Evolutionary conservation across 441 rosid species (phyloP), one percentile per base, ranked within the genome.

Genomic region (Arabidopsis lyrata): DNA sequence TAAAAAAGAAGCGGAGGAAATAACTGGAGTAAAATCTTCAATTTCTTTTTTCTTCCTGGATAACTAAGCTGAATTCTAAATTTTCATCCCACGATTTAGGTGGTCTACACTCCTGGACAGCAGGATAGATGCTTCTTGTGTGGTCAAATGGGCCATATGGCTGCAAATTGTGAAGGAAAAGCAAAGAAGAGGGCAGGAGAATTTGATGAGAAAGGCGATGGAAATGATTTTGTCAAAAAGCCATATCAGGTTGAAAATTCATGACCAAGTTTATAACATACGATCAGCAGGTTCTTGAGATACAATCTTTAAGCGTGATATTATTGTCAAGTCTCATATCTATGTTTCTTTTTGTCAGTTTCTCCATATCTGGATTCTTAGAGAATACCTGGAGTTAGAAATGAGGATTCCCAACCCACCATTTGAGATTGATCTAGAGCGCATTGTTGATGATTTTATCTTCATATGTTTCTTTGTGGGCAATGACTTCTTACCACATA

Each of bases 381-480:
- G 99, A 80, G 97, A 95, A 78, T 95, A 93, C 80, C 77, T 95
- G 77, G 98, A 91, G 75, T 77, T 78, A 66, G 99, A 95, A 81
- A 75, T 95, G 85, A 86, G 84, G 78, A 89, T 95, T 49, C 96
- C 91, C 14, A 87, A 87, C 31, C 84, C 78, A 47, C 93, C 98
- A 20, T 90, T 86, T 27, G 73, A 86, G 85, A 81, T 88, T 68
- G 99, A 95, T 81, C 59, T 93, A 18, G 99, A 95, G 78, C 82
- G 94, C 65, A 79, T 90, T 73, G 92, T 93, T 86, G 99, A 95
- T 82, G 99, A 95, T 85, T 95, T 95, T 80, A 91, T 93, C 81
- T 95, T 95, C 92, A 91, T 95, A 59, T 95, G 99, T 82, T 95
- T 95, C 84, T 95, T 95, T 68, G 98, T 95, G 74, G 99, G 99